Base-by-base conservation (phyloP, 192 early-diverging fungal genomes). In the Pilobolus umbonatus region DNA sequence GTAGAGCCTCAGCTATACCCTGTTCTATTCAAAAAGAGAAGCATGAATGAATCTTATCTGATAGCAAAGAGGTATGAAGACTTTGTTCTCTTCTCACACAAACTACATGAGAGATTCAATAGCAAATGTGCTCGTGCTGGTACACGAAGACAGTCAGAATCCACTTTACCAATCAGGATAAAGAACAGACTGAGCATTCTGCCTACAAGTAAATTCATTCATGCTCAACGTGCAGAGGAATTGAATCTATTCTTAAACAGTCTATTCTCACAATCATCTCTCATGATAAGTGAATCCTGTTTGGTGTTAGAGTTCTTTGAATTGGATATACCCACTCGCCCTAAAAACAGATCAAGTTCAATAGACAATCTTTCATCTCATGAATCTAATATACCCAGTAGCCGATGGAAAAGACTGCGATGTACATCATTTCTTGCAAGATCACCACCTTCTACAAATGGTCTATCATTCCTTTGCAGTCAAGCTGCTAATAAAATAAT, bases 251-350 rank as follows among this genome's bases (percentile, higher is more conserved):
- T 69, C 49, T 21, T 69, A 29, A 25, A 59, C 14, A 15, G 53
- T 34, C 30, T 69, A 4, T 59, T 69, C 40, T n/a, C n/a, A n/a
- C 47, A 50, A 42, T 35, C 57, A 42, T 56, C 61, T 9, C 8
- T 43, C 12, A 12, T 35, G 19, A 38, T 63, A 24, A 57, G 50
- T 15, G 47, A 63, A n/a, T 60, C 67, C 11, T 40, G 53, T 22
- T 10, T 62, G 22, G 67, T 69, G 36, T 34, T 62, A 9, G 67
- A 69, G 26, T 69, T 69, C 43, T 69, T 69, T 57, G 55, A 56
- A 15, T 31, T 55, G 8, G 40, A 68, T 17, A 68, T 62, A 50
- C 47, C 46, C 17, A 4, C 29, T 32, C 12, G 29, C 24, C 9
- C 57, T n/a, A n/a, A n/a, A n/a, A n/a, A n/a, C n/a, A n/a, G 44